phyloP scores from a whole-genome alignment of 495 filamentous ascomycete genomes.

The Daldinia decipiens region DNA sequence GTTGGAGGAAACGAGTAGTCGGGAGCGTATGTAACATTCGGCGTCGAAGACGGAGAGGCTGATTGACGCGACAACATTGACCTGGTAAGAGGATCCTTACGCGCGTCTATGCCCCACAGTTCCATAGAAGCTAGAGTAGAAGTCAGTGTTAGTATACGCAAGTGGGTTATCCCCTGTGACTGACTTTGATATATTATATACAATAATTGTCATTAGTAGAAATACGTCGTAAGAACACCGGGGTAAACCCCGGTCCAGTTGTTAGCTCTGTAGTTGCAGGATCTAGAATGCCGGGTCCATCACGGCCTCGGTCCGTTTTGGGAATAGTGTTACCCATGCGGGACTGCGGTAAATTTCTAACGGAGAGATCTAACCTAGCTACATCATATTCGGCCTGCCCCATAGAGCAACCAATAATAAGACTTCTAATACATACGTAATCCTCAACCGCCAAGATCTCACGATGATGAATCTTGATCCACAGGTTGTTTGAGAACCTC shows the following conservation, averaged over 20 bases:
- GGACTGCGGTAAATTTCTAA: too few species aligned
- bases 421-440: constrained; percentile 9
- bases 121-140: not conserved
- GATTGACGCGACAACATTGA: not conserved
- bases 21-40: not conserved
- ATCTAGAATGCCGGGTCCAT: not conserved
- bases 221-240: not conserved
- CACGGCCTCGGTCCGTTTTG: not conserved
- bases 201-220: not conserved
- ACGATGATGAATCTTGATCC: constrained; percentile 37
- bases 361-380: too few species aligned
- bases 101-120: constrained; percentile 1
- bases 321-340: too few species aligned
- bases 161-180: not conserved
- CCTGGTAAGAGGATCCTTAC: not conserved
- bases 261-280: not conserved
- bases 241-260: not conserved
- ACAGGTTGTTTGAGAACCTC: constrained; percentile 7
- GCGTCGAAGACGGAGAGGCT: not conserved
- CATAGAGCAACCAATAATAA: not conserved
- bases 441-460: constrained; percentile 27
- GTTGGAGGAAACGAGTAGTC: not conserved
- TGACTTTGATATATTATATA: not conserved
- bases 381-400: not conserved
- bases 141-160: not conserved